A percentile compares a stretch with the other conserved stretches of the same genome.
phyloP scores from a whole-genome alignment of 2,329 filamentous ascomycete genomes.

The Thielaviopsis populi region DNA sequence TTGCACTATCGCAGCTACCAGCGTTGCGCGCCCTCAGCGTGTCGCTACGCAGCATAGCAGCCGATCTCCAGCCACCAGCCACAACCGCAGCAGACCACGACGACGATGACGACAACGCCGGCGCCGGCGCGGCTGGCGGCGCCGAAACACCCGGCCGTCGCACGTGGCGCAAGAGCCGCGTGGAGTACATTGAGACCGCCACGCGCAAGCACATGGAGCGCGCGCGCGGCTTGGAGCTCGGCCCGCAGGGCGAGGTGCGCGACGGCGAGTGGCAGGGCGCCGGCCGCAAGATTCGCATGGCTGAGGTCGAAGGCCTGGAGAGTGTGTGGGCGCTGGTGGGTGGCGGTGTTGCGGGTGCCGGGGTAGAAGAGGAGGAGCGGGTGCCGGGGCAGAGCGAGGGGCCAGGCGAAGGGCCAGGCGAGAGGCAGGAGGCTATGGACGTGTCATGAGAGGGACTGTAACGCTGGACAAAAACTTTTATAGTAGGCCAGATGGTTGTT shows the following conservation, averaged over 20 bases:
- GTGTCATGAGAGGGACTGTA: background rate
- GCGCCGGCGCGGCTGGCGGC: background rate
- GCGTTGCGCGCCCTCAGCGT: slow-evolving; percentile 53
- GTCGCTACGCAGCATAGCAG: slow-evolving; percentile 47
- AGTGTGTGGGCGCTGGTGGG: slow-evolving; percentile 33
- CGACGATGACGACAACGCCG: background rate
- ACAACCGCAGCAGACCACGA: slow-evolving; percentile 12
- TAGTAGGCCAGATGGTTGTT: background rate
- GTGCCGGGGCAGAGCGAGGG: slow-evolving; percentile 2
- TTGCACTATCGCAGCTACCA: slow-evolving; percentile 70
- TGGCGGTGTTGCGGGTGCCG: slow-evolving; percentile 18
- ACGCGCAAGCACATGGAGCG: slow-evolving; percentile 62
- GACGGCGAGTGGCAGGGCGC: slow-evolving; percentile 50
- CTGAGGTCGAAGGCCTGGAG: slow-evolving; percentile 44
- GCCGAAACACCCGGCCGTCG: slow-evolving; percentile 23
- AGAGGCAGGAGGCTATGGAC: background rate
- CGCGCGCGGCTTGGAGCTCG: slow-evolving; percentile 51
- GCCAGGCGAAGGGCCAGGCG: background rate
- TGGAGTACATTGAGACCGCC: slow-evolving; percentile 71
- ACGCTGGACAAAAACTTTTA: background rate
- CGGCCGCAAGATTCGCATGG: slow-evolving; percentile 33
- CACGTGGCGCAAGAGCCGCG: slow-evolving; percentile 52
- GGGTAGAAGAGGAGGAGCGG: background rate
- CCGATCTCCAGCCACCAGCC: slow-evolving; percentile 35
- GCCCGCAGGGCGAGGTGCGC: slow-evolving; percentile 43